Evolutionary conservation across 345 rosid genomes (phyloP).

Genomic region (Cardamine occulta): DNA sequence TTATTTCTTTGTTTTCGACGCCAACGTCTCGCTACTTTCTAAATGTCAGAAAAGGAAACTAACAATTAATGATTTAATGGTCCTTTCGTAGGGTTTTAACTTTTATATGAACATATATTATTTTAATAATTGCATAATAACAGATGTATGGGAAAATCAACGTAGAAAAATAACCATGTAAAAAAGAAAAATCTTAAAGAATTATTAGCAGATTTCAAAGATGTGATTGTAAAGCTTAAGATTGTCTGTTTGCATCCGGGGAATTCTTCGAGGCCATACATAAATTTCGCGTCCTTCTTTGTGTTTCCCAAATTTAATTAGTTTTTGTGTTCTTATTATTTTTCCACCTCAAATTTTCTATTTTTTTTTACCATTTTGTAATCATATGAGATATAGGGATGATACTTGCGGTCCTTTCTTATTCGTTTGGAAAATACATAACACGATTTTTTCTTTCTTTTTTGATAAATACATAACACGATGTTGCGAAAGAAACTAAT

Average conservation of each 20-base stretch:
- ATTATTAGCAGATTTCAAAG: conserved; percentile 11
- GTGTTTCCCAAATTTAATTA: conserved; percentile 44
- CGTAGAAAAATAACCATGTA: conserved; percentile 1
- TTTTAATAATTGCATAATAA: neutral
- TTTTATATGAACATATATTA: neutral
- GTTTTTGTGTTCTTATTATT: neutral
- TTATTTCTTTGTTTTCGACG: neutral
- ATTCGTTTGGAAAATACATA: neutral
- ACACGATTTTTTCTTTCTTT: no score
- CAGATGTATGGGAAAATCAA: neutral
- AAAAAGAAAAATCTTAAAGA: neutral
- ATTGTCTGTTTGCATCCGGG: conserved; percentile 33
- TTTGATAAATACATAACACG: no score
- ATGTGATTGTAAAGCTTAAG: conserved; percentile 28
- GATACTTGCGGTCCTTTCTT: neutral
- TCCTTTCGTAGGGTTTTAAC: neutral
- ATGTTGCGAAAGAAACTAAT: neutral
- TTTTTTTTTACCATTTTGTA: no score
- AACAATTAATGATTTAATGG: neutral
- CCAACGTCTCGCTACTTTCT: conserved; percentile 13
- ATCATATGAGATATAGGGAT: neutral
- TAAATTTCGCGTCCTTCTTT: conserved; percentile 38
- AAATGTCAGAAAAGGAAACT: conserved; percentile 22
- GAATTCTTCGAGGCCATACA: conserved; percentile 44
- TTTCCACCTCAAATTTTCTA: neutral